Percentiles rank a stretch among this genome's conserved stretches.
phyloP scores from a whole-genome alignment of 768 basidiomycete species.

The Leccinum uliginosum region DNA sequence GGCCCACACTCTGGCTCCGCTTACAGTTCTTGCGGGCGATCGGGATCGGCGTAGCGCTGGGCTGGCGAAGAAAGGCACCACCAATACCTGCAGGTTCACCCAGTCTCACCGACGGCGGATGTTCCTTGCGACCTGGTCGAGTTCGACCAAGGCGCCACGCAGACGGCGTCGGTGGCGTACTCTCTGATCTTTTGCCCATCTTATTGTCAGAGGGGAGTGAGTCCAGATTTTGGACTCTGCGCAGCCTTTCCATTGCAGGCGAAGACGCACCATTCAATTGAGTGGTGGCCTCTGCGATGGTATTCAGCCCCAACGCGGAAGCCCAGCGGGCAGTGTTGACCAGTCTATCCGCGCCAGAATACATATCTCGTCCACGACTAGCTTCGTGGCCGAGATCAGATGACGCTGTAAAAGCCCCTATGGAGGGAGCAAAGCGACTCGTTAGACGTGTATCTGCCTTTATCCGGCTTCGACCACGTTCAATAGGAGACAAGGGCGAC shows the following conservation, averaged over 20 bases:
- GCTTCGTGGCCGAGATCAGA: slow-evolving; percentile 23
- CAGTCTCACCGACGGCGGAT: not conserved
- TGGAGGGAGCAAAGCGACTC: slow-evolving; percentile 20
- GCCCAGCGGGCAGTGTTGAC: slow-evolving; percentile 29
- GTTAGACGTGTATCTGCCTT: slow-evolving; percentile 12
- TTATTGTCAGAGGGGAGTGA: not conserved
- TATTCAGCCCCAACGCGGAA: slow-evolving; percentile 17
- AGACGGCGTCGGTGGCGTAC: slow-evolving; percentile 26
- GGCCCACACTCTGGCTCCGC: slow-evolving; percentile 28
- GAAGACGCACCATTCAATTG: slow-evolving; percentile 12
- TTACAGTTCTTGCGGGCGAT: slow-evolving; percentile 16
- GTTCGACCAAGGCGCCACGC: slow-evolving; percentile 15
- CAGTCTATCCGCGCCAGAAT: slow-evolving; percentile 19
- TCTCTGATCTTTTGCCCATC: slow-evolving; percentile 25
- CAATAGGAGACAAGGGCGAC: slow-evolving; percentile 21
- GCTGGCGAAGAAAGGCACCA: slow-evolving; percentile 28
- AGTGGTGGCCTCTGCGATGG: slow-evolving; percentile 22
- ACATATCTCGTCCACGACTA: slow-evolving; percentile 17
- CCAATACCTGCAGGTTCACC: not conserved
- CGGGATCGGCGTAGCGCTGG: slow-evolving; percentile 22
- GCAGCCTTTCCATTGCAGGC: slow-evolving; percentile 19
- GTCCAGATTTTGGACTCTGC: slow-evolving; percentile 14
- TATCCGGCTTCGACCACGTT: slow-evolving; percentile 27
- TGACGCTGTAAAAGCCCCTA: slow-evolving; percentile 20
- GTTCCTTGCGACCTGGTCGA: slow-evolving; percentile 13